These are phyloP conservation scores for Hypoxylon sp. DNA, from an alignment of 2,329 filamentous ascomycete genomes.

Conservation along the genomic window DNA sequence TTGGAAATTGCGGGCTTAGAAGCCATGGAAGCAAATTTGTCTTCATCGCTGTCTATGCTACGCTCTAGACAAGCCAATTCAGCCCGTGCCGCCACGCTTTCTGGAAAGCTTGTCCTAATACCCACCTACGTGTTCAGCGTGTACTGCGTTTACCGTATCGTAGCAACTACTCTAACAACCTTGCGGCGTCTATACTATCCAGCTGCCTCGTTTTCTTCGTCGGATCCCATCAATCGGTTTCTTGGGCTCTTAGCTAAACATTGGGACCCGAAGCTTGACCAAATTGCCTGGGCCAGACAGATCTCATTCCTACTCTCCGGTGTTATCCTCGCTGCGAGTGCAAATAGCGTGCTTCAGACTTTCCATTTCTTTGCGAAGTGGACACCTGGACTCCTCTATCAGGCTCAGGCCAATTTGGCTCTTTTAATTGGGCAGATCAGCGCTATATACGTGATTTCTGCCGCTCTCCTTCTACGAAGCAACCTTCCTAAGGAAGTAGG, in stretches of 20 bases:
- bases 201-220: conserved; percentile 71
- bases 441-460: conserved; percentile 88
- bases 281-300: conserved; percentile 85
- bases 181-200: conserved; percentile 71
- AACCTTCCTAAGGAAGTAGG: conserved; percentile 85
- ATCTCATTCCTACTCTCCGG: conserved; percentile 88
- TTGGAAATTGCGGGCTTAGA: conserved; percentile 85
- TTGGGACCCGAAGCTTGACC: conserved; percentile 87
- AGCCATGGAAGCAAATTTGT: conserved; percentile 81
- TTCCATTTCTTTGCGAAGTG: conserved; percentile 85
- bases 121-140: conserved; percentile 79
- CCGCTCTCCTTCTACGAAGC: conserved; percentile 81
- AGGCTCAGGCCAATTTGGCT: conserved; percentile 83
- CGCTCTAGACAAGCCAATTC: conserved; percentile 75
- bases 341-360: conserved; percentile 87
- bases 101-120: conserved; percentile 75
- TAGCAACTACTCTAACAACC: conserved; percentile 78
- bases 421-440: conserved; percentile 85
- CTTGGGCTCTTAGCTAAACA: conserved; percentile 85
- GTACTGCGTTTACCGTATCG: conserved; percentile 88
- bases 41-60: conserved; percentile 75
- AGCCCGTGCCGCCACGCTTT: conserved; percentile 74
- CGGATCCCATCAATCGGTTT: conserved; percentile 87
- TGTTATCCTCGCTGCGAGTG: conserved; percentile 84
- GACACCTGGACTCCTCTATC: conserved; percentile 78